Percentiles rank a stretch among this genome's conserved stretches.
These are phyloP conservation scores for Larix sibirica DNA, from an alignment of 83 land plant genomes.

Conservation along the genomic window DNA sequence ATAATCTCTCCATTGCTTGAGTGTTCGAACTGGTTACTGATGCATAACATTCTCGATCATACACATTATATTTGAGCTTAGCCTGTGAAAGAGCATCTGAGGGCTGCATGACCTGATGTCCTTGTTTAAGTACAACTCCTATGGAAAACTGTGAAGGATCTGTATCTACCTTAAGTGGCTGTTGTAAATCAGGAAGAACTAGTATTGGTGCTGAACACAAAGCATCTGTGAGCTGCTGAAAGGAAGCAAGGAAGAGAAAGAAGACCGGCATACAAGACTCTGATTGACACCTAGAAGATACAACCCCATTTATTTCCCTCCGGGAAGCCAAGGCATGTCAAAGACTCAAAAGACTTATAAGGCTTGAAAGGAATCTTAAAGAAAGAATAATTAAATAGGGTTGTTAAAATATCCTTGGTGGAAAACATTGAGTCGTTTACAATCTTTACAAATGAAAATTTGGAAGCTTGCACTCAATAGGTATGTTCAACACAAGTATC, in stretches of 20 bases:
- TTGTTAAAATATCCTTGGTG: too few relatives aligned
- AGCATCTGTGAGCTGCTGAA: not conserved
- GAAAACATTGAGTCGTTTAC: too few relatives aligned
- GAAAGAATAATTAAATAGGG: too few relatives aligned
- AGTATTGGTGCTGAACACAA: not conserved
- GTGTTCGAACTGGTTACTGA: not conserved
- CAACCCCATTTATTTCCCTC: too few relatives aligned
- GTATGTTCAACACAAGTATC: too few relatives aligned
- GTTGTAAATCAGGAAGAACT: not conserved
- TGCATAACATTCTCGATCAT: not conserved
- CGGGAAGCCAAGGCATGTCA: too few relatives aligned
- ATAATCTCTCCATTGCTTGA: not conserved
- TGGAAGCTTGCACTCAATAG: too few relatives aligned
- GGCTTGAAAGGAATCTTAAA: too few relatives aligned
- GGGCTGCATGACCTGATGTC: not conserved
- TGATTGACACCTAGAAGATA: too few relatives aligned
- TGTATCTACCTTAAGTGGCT: not conserved
- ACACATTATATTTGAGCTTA: not conserved
- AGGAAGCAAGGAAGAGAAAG: not conserved
- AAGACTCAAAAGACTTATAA: too few relatives aligned
- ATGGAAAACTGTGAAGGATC: not conserved
- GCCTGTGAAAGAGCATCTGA: not conserved
- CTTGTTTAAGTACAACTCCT: not conserved
- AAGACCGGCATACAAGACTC: too few relatives aligned
- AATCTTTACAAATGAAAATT: too few relatives aligned